Evolutionary conservation across 1,284 basidiomycete species (phyloP).

Genomic region (Ganoderma lingzhi): DNA sequence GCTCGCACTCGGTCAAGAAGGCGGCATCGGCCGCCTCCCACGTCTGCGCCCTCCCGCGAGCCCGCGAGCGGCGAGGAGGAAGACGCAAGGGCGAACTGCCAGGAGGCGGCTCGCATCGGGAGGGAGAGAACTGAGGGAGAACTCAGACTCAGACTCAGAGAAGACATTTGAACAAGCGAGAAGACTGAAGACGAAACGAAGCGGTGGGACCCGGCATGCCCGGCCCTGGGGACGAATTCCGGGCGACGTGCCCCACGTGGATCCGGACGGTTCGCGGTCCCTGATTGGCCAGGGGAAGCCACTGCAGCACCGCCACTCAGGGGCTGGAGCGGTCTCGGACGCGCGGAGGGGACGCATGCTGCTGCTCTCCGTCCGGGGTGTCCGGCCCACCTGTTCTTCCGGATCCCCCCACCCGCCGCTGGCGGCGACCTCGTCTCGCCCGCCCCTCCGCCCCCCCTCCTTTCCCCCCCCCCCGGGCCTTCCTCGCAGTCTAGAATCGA

Average conservation of each 20-base stretch:
- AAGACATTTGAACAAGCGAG: no score
- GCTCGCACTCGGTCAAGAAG: neutral
- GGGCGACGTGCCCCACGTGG: constrained; percentile 18
- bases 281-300: constrained; percentile 23
- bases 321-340: constrained; percentile 29
- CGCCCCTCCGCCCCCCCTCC: no score
- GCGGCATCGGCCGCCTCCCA: neutral
- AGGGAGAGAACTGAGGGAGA: no score
- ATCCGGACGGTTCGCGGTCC: neutral
- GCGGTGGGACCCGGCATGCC: constrained; percentile 11
- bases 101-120: neutral
- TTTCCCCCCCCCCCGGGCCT: no score
- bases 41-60: neutral
- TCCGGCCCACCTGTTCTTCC: no score
- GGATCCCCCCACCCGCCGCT: no score
- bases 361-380: neutral
- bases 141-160: no score
- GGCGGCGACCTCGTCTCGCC: neutral
- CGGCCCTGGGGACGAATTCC: neutral
- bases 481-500: neutral
- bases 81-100: neutral
- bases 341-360: constrained; percentile 7
- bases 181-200: neutral
- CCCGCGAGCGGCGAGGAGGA: neutral
- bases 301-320: constrained; percentile 27